Base-by-base conservation (phyloP, 1,139 yeast genomes). In the Suhomyces guaymorum region DNA sequence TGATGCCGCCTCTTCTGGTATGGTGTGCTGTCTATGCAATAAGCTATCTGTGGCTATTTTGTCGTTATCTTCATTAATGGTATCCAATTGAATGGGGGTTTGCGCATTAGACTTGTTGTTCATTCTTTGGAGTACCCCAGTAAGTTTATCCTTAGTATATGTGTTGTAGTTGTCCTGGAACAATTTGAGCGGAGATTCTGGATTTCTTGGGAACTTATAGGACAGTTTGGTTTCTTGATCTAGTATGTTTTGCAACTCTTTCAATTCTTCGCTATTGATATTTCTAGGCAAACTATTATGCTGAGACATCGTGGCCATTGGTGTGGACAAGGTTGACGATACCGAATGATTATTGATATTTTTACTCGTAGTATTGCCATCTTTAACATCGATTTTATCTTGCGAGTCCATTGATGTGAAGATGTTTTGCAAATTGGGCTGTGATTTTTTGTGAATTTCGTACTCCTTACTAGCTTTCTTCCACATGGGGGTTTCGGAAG, bases 111-210 rank as follows among this genome's bases (percentile, higher is more conserved):
- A 43, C 18, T 40, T 44, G 13, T 55, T 51, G 28, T 60, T 55
- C 30, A 63, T 48, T 23, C 59, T 59, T 21, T 55, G 53, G 25
- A 66, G 38, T 5, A 68, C 44, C 13, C 62, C 69, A 33, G 50
- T 59, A 26, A 70, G 54, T 35, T 59, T 57, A 4, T 62, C 66
- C 35, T 64, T 66, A 2, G 75, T 70, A 37, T 55, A 70, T 0
- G 76, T 70, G 43, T 70, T 66, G 41, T 69, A 69, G 22, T 63
- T 56, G 26, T 58, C 61, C 6, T 61, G 59, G 43, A 62, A 70
- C 18, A 70, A 47, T 41, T 70, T 70, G 35, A 70, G 57, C 0
- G 75, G 75, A 1, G 74, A 67, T 26, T 55, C 49, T 11, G 54
- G 65, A 16, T 55, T 53, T 17, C 41, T 39, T 4, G 47, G 47